phyloP scores from a whole-genome alignment of 345 rosid species.

The Bruguiera gymnorhiza region DNA sequence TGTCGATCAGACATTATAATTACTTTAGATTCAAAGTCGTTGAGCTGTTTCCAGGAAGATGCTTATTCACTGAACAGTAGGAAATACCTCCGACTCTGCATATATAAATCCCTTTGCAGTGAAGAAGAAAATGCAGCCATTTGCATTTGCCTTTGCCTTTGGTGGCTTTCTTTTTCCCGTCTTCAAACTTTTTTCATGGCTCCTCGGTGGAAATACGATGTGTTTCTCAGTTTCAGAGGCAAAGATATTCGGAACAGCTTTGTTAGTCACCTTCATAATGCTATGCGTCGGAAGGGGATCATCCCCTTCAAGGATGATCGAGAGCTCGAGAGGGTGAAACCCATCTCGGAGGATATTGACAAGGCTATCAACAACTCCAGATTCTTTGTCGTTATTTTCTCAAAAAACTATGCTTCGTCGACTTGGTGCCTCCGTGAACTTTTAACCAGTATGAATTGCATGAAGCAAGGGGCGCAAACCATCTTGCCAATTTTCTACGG shows the following conservation, averaged over 20 bases:
- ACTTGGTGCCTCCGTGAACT: conserved; percentile 13
- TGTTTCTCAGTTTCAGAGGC: conserved; percentile 17
- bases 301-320: conserved; percentile 2
- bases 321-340: background rate
- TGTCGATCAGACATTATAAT: too few species aligned
- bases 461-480: background rate
- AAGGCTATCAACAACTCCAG: background rate
- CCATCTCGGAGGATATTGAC: background rate
- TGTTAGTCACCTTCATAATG: conserved; percentile 8
- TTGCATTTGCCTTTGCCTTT: too few species aligned
- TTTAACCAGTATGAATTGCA: background rate
- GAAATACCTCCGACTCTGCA: too few species aligned
- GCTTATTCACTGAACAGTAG: too few species aligned
- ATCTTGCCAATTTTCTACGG: conserved; percentile 13
- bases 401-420: conserved; percentile 12
- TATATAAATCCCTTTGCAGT: too few species aligned
- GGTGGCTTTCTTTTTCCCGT: too few species aligned
- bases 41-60: too few species aligned
- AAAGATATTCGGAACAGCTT: conserved; percentile 6
- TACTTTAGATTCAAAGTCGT: too few species aligned
- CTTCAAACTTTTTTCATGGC: too few species aligned
- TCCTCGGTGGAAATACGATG: conserved; percentile 8
- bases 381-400: background rate
- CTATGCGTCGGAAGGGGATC: conserved; percentile 9
- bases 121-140: too few species aligned